Evolutionary conservation across 2,329 filamentous ascomycete genomes (phyloP), one percentile per base, ranked within the genome.

Genomic region (Fusarium heterosporum): DNA sequence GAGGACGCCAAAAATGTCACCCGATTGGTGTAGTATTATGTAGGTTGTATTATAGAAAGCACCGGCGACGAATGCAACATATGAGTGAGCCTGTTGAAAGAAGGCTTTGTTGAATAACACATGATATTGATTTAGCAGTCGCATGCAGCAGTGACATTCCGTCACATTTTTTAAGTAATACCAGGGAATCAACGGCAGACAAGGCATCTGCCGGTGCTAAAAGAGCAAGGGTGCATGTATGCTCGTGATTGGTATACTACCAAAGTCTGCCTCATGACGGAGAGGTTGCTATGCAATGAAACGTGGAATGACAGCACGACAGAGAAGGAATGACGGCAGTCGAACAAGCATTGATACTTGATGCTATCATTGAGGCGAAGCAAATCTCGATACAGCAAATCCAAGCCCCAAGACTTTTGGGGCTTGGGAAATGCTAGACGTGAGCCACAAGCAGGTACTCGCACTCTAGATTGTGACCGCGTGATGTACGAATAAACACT

Each of bases 141-240:
- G 45, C 41, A 40, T 17, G 19, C 32, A 47, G 32, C 38, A 52
- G 30, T 49, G 25, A 25, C 30, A 50, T 17, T 59, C 25, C 42
- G 22, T 46, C 29, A 53, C 43, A 41, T 42, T 41, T 22, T 36
- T 43, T 41, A 34, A 34, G 55, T 69, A 65, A 63, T 69, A 52
- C 66, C 43, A 58, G 65, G 51, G 45, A 62, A 57, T 48, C 26
- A 43, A 34, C 64, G 60, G 64, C 60, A 68, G 60, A 68, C 42
- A 25, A 19, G 28, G 34, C 41, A 68, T 66, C 51, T 68, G 43
- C 65, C 65, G 65, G 61, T 34, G 47, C 64, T 66, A 66, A 36
- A 22, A 38, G 12, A 43, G 40, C 42, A 66, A 45, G 59, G 57
- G 22, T 22, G 22, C 22, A 22, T 43, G 34, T 13, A 41, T 47